Base-by-base conservation (phyloP, 495 filamentous ascomycete genomes). In the Penicillium nucicola region DNA sequence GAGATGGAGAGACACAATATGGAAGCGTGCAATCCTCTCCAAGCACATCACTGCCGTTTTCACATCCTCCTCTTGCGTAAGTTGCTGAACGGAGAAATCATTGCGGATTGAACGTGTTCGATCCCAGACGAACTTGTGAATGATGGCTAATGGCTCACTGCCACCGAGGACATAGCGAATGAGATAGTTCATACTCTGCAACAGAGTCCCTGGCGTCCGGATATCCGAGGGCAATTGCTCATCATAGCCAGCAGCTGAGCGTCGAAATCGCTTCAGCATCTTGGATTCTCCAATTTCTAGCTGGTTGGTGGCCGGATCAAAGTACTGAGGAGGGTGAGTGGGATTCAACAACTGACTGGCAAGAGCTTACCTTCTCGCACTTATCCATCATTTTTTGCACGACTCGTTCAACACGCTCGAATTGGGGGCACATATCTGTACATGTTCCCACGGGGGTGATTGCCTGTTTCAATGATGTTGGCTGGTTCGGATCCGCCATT, bases 51-150 rank as follows among this genome's bases (percentile, higher is more conserved):
- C 82, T 4, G 83, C 81, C 10, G 77, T 77, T 28, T 80, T 74
- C n/a, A 90, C 79, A 52, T 85, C 76, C 32, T 82, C 76, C 40
- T 85, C 78, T 7, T 84, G 80, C 0, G 83, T 84, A 28, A 90
- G 75, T 56, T 88, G 84, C 57, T 96, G 90, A 43, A 96, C 89
- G 1, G 90, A 92, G 57, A 97, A 95, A 64, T 99, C 95, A 53
- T 93, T 92, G 23, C 95, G 83, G 49, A 99, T 86, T 6, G 88
- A 90, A 48, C 95, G 77, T 17, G 92, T 96, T 17, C 95, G 82
- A 66, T 97, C 92, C 89, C 95, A 96, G 14, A 97, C 79, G 53
- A 93, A 97, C 58, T 86, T 85, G 64, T 97, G 91, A 33, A 88
- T 80, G 3, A 78, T 62, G 0, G 83, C 78, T 5, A 96, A 75